Conservation (phyloP, 352 stramenopile genomes). For the Globisporangium viniferum region DNA sequence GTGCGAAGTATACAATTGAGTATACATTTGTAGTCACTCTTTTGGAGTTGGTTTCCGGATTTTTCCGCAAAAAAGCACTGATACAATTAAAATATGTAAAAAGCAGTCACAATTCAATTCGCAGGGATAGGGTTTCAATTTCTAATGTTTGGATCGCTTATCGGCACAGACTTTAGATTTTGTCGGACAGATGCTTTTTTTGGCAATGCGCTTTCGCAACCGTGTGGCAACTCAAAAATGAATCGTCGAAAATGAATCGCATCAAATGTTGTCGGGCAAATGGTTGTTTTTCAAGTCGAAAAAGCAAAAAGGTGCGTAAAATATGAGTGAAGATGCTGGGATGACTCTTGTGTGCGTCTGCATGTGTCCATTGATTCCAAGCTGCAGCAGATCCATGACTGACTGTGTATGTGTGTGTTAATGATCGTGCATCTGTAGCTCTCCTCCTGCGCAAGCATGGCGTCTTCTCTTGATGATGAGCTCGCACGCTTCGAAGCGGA, state of each 20-base stretch:
- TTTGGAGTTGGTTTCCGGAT: too few species aligned
- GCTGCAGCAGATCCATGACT: background rate
- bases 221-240: too few species aligned
- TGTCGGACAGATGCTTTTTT: too few species aligned
- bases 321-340: background rate
- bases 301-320: constrained; percentile 6
- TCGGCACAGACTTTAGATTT: too few species aligned
- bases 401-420: background rate
- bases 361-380: background rate
- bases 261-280: background rate
- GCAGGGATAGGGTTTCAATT: too few species aligned
- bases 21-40: too few species aligned
- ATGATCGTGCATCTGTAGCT: background rate
- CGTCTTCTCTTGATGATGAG: constrained; percentile 59
- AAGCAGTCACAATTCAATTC: too few species aligned
- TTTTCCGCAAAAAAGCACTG: too few species aligned
- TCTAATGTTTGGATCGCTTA: too few species aligned
- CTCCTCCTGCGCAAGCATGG: background rate
- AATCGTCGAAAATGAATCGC: background rate
- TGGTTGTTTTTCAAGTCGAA: background rate
- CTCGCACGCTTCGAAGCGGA: constrained; percentile 83
- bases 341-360: background rate
- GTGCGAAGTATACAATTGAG: too few species aligned
- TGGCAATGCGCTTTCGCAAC: too few species aligned
- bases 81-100: too few species aligned